Evolutionary conservation across 768 basidiomycete genomes (phyloP), one percentile per base, ranked within the genome.

Genomic region (Leccinum olivaceopallidum): DNA sequence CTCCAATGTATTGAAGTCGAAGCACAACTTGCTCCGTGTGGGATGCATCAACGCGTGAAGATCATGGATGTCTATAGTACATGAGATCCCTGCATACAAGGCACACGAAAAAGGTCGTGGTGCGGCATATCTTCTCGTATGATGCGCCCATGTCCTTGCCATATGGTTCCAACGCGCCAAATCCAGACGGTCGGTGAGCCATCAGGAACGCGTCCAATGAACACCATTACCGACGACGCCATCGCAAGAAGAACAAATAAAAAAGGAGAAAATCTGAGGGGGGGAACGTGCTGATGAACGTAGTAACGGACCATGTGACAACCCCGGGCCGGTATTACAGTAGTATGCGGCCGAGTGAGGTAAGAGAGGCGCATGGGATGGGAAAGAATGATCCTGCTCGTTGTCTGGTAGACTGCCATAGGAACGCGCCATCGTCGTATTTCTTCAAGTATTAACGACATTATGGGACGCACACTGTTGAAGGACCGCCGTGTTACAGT

Each of bases 161-260:
- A 64, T 54, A 28, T 62, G 65, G 20, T 66, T 49, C 20, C 76
- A 73, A 10, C 81, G 81, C 14, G 87, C 89, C 54, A 90, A 70
- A 65, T 89, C 89, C 36, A 82, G 84, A 52, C 87, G 86, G 63
- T 89, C 88, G 9, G 30, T 0, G 1, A 87, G 83, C 83, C 88
- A 59, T 28, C 44, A 2, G 75, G 5, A n/a, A 6, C 26, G 20
- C 4, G 20, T 30, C 39, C 28, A 32, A 18, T 24, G 26, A 26
- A 9, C 6, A 51, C 50, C 18, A 44, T 22, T 28, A 52, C 18
- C 5, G 10, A 12, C 20, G 20, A 52, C 14, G 48, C 48, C 22
- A 47, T 13, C 26, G 26, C 20, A n/a, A n/a, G 4, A 44, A 20
- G 6, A 18, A 56, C n/a, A 20, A 44, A 20, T 44, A 44, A 52